A percentile compares a stretch with the other conserved stretches of the same genome.
phyloP scores from a whole-genome alignment of 2,329 filamentous ascomycete genomes.

The Teratosphaeria destructans region DNA sequence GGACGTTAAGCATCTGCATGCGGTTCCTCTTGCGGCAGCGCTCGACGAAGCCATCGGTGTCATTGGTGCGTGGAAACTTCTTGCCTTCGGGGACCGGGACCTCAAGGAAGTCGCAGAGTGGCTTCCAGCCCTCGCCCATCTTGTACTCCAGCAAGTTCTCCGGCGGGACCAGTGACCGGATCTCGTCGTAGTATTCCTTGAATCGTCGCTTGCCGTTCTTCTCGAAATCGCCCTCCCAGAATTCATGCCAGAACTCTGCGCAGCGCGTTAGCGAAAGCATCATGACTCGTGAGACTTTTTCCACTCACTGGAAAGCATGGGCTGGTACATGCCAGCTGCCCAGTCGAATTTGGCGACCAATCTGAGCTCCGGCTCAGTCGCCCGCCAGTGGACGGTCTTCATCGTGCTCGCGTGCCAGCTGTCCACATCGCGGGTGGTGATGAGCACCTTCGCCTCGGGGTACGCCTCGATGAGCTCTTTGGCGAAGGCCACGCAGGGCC shows the following conservation, averaged over 20 bases:
- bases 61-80: conserved; percentile 43
- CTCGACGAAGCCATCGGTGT: conserved; percentile 46
- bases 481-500: conserved; percentile 57
- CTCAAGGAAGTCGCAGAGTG: conserved; percentile 45
- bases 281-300: not conserved
- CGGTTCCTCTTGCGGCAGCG: conserved; percentile 44
- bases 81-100: conserved; percentile 39
- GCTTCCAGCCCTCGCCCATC: conserved; percentile 45
- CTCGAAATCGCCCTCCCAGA: conserved; percentile 58
- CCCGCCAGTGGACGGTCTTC: conserved; percentile 59
- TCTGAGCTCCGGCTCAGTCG: conserved; percentile 51
- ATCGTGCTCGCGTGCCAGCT: conserved; percentile 54
- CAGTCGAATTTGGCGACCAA: conserved; percentile 47
- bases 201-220: conserved; percentile 55
- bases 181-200: conserved; percentile 44
- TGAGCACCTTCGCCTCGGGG: conserved; percentile 60
- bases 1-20: conserved; percentile 46
- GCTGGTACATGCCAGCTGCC: conserved; percentile 58
- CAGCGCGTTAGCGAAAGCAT: conserved; percentile 3
- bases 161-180: conserved; percentile 36
- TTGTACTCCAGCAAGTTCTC: conserved; percentile 45
- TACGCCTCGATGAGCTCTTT: conserved; percentile 62
- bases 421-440: conserved; percentile 57
- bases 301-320: conserved; percentile 49
- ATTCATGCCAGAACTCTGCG: conserved; percentile 53